Evolutionary conservation across 306 rosid species (phyloP), one percentile per base, ranked within the genome.

Genomic region (Cicer bijugum): DNA sequence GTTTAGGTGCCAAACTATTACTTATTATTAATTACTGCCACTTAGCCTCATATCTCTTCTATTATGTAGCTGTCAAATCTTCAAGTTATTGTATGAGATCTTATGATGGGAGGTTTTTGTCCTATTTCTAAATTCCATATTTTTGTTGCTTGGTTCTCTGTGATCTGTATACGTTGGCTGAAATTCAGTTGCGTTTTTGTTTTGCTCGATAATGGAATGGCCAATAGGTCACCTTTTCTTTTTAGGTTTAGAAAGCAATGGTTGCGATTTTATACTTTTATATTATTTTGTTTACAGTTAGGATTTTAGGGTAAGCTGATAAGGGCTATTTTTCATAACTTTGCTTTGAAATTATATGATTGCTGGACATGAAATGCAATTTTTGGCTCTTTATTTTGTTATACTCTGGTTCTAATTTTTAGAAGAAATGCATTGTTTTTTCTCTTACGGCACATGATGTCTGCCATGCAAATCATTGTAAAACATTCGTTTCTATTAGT

Each of bases 161-260:
- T 45, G 3, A 11, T 74, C 48, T 4, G n/a, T 58, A n/a, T 37
- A 12, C 39, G 17, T 44, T 39, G 17, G 72, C 19, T 33, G 20
- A 60, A 51, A 42, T 60, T 74, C 53, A 1, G 56, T 62, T 70
- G 73, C 45, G 16, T 68, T 59, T 68, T 59, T 56, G 75, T 65
- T 79, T 37, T 28, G 23, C 14, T 71, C 4, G 55, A 71, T 69
- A 23, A 20, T 57, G 46, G 20, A 45, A 66, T 67, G 28, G 39
- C 53, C 53, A 56, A n/a, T 52, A 10, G 50, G 44, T 53, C 44
- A 2, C 15, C 37, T 68, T 57, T 20, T 58, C 35, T 48, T 60
- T 64, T 64, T 42, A 9, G 71, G 64, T 46, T 55, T 57, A 57
- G 70, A 47, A 46, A 38, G 75, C 66, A 60, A 66, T 37, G 17